Evolutionary conservation across 331 rosid genomes (phyloP), one percentile per base, ranked within the genome.

Genomic region (Acacia pycnantha): DNA sequence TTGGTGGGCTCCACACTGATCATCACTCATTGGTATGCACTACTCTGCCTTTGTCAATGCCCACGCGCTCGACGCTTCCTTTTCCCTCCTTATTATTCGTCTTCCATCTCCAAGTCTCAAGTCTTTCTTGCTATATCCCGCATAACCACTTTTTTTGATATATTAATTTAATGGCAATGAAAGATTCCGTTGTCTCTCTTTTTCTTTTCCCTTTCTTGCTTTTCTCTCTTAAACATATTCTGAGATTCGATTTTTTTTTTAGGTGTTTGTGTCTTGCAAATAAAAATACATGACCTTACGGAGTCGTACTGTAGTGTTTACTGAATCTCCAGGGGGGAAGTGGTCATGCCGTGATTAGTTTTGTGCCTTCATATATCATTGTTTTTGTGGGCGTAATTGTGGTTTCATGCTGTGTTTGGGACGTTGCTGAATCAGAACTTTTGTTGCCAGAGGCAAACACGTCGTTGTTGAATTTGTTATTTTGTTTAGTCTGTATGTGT

Each of bases 1-100:
- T 74, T 79, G 88, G 90, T 82, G 92, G 90, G 80, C 82, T 74
- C 80, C 41, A 46, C 82, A 18, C 24, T 81, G 70, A 24, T 66
- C 68, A 33, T 79, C 84, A 79, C 88, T 43, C 47, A 35, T 73
- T 27, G 29, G 26, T 31, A 51, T 4, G 24, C 62, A 16, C 43
- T 8, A 26, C n/a, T 15, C 4, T 1, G 41, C 41, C 62, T 4
- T 11, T 70, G 5, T 50, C 77, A 29, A 73, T 27, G 26, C 78
- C 83, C 71, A 71, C 78, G 72, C 77, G 76, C 78, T 13, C 6
- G 67, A 56, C 66, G 61, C 62, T 33, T 33, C 35, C 67, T 59
- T 59, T 58, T 1, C 35, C 66, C 2, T 11, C 66, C 6, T 11
- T 16, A 14, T 33, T 16, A 13, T 66, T 35, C 26, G 22, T 18